These are phyloP conservation scores for Gaeumannomyces sp. DNA, from an alignment of 2,329 filamentous ascomycete species.

Conservation along the genomic window DNA sequence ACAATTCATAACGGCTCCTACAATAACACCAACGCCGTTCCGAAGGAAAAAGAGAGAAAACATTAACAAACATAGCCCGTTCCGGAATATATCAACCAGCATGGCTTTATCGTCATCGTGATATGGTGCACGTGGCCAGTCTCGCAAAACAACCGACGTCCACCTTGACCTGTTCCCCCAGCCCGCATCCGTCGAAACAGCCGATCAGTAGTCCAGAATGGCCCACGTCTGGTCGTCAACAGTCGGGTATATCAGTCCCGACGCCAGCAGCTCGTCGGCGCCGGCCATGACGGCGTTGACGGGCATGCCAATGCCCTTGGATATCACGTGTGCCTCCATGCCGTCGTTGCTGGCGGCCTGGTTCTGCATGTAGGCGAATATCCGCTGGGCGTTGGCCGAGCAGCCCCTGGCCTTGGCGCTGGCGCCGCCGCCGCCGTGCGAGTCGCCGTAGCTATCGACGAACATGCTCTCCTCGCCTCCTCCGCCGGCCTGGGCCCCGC, in stretches of 20 bases:
- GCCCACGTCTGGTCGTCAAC: slow-evolving; percentile 92
- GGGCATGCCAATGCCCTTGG: slow-evolving; percentile 57
- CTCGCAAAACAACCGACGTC: neutral
- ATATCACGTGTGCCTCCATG: slow-evolving; percentile 72
- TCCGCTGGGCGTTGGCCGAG: slow-evolving; percentile 54
- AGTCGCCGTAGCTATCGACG: slow-evolving; percentile 40
- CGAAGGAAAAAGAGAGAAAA: neutral
- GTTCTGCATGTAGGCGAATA: slow-evolving; percentile 65
- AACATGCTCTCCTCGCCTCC: slow-evolving; percentile 48
- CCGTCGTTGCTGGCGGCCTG: slow-evolving; percentile 73
- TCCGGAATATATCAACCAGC: neutral
- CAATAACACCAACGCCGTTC: neutral
- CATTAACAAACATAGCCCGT: neutral
- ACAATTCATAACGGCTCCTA: neutral
- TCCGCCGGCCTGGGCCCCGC: slow-evolving; percentile 27
- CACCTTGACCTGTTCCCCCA: neutral
- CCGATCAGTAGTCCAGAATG: slow-evolving; percentile 55
- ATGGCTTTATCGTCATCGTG: neutral
- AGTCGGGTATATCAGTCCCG: slow-evolving; percentile 81
- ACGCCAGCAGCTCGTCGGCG: slow-evolving; percentile 71
- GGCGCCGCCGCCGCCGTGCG: slow-evolving; percentile 28
- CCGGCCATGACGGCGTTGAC: slow-evolving; percentile 65
- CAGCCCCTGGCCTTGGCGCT: slow-evolving; percentile 39
- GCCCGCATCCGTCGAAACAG: neutral
- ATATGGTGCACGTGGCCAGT: neutral